Evolutionary conservation across 768 basidiomycete species (phyloP).

Genomic region (Obba rivulosa): DNA sequence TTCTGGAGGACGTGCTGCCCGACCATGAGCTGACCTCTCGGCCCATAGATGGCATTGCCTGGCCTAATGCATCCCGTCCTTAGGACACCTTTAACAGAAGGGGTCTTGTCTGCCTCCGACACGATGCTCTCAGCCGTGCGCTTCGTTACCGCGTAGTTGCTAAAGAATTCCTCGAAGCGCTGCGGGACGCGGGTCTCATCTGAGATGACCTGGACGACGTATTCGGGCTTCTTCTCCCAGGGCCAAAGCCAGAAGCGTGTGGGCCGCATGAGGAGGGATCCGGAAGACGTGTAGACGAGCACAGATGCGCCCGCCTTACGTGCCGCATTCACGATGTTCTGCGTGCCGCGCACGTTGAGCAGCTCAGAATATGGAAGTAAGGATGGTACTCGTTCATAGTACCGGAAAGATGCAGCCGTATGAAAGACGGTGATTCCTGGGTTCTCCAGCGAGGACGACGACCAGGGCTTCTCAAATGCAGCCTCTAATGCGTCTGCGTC

Average conservation of each 20-base stretch:
- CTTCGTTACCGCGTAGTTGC: conserved; percentile 74
- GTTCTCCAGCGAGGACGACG: conserved; percentile 20
- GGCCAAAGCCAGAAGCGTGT: conserved; percentile 68
- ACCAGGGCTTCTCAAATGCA: conserved; percentile 67
- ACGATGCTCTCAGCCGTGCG: conserved; percentile 47
- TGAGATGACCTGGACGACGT: conserved; percentile 57
- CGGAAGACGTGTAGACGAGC: conserved; percentile 72
- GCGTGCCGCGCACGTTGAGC: conserved; percentile 64
- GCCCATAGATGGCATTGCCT: conserved; percentile 72
- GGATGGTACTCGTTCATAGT: conserved; percentile 55
- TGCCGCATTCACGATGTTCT: conserved; percentile 60
- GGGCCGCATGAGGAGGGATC: conserved; percentile 52
- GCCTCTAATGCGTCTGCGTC: conserved; percentile 46
- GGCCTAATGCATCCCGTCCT: conserved; percentile 75
- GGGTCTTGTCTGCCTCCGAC: conserved; percentile 33
- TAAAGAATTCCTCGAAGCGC: conserved; percentile 60
- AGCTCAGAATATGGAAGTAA: conserved; percentile 49
- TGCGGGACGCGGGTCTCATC: conserved; percentile 50
- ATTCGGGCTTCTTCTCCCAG: conserved; percentile 57
- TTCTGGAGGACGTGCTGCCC: conserved; percentile 58
- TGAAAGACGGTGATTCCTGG: conserved; percentile 64
- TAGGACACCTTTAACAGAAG: conserved; percentile 34
- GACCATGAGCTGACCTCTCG: conserved; percentile 66
- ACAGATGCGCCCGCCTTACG: conserved; percentile 48
- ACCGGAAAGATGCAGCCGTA: conserved; percentile 73